A percentile compares a stretch with the other conserved stretches of the same genome.
phyloP scores from a whole-genome alignment of 441 rosid genomes.

The Geranium incanum region DNA sequence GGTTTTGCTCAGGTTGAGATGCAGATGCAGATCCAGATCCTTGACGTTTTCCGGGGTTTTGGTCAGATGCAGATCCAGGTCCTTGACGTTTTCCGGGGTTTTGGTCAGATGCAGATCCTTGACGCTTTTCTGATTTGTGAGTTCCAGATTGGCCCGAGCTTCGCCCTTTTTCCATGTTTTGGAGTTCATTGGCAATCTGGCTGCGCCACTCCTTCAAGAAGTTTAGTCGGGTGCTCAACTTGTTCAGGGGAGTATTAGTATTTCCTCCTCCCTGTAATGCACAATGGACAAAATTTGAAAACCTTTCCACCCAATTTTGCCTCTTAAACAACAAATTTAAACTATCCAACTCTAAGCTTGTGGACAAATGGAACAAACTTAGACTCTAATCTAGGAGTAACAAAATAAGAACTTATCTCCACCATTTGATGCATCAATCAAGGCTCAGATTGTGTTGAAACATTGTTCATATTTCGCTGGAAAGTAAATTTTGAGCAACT shows the following conservation, averaged over 20 bases:
- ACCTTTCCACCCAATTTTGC: not conserved
- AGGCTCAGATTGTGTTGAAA: too few relatives aligned
- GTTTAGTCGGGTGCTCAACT: slow-evolving; percentile 66
- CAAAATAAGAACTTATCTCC: too few relatives aligned
- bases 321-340: not conserved
- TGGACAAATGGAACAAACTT: too few relatives aligned
- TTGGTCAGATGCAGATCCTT: slow-evolving; percentile 20
- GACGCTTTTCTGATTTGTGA: slow-evolving; percentile 16
- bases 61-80: too few relatives aligned
- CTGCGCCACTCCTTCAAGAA: slow-evolving; percentile 75
- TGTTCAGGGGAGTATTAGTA: slow-evolving; percentile 50
- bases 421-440: not conserved
- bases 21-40: not conserved
- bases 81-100: slow-evolving; percentile 16
- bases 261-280: slow-evolving; percentile 36
- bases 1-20: too few relatives aligned
- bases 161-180: slow-evolving; percentile 44
- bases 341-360: not conserved
- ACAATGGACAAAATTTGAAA: not conserved
- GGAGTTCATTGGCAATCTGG: slow-evolving; percentile 61
- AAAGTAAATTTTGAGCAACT: too few relatives aligned
- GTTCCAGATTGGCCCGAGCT: slow-evolving; percentile 24
- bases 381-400: too few relatives aligned
- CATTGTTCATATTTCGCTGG: too few relatives aligned
- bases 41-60: not conserved